Base-by-base conservation (phyloP, 2,329 filamentous ascomycete genomes). In the Clarireedia homoeocarpa region DNA sequence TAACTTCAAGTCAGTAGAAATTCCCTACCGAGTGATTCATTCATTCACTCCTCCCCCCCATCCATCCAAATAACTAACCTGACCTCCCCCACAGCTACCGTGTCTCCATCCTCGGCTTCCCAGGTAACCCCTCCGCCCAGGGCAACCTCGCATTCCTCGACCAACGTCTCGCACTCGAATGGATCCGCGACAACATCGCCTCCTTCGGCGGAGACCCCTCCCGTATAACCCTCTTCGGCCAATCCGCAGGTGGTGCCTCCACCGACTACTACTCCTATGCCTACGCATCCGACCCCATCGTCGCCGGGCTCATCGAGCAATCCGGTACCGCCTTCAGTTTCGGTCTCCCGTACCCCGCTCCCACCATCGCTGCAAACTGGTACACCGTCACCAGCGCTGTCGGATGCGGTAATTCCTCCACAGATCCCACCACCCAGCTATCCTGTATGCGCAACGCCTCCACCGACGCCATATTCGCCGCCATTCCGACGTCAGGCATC, bases 21-120 rank as follows among this genome's bases (percentile, higher is more conserved):
- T 20, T 20, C 20, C 20, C 20, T 20, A 20, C 20, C 20, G 20
- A 20, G 20, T 20, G 20, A 20, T 20, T 20, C 20, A 20, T 20
- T 20, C 20, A 20, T 72, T 44, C 44, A 10, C 10, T 47, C 12
- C 23, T 6, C 44, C 5, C 15, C 15, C 34, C 17, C n/a, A 26
- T 20, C 20, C 5, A 20, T 27, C 1, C 24, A 5, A 2, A 34
- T 17, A 7, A 26, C 61, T 63, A 15, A 67, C 4, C 27, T 9
- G 2, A 6, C 10, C 27, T 56, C n/a, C 57, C 54, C 20, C 5
- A 40, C 45, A 72, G 78, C 68, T 82, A 86, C 66, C 76, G 85
- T 4, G 76, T 88, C 40, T 81, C 81, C 4, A 77, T 80, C 2
- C 72, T 89, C 65, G 87, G 87, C 0, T 90, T 91, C 69, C 61